Evolutionary conservation across 257 asterid genomes (phyloP).

Genomic region (Nicotiana sylvestris): DNA sequence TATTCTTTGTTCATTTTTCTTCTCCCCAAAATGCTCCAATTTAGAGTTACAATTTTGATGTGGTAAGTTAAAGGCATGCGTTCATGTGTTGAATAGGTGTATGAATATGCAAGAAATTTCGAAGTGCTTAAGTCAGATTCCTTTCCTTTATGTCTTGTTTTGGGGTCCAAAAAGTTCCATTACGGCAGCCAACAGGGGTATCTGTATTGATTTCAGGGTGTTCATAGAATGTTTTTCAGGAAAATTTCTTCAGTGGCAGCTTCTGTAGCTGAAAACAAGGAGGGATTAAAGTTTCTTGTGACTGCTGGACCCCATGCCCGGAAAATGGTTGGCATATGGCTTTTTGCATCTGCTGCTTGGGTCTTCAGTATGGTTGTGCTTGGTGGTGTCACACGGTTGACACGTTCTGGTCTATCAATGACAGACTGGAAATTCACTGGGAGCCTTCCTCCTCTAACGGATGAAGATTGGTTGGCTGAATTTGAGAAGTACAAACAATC

Average conservation of each 20-base stretch:
- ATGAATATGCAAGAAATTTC: background rate
- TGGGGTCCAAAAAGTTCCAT: background rate
- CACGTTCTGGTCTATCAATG: constrained; percentile 97
- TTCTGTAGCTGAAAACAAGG: constrained; percentile 32
- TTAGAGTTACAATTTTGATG: no score
- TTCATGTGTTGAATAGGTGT: background rate
- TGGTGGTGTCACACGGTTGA: constrained; percentile 87
- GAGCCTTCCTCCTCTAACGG: constrained; percentile 79
- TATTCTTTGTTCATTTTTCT: background rate
- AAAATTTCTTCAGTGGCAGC: constrained; percentile 52
- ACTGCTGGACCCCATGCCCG: constrained; percentile 84
- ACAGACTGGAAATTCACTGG: constrained; percentile 98
- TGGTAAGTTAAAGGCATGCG: no score
- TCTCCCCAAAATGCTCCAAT: background rate
- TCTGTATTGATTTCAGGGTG: constrained; percentile 37
- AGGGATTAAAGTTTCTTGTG: constrained; percentile 64
- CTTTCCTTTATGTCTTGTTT: background rate
- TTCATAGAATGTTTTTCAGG: constrained; percentile 32
- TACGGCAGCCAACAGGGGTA: background rate
- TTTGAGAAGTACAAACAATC: constrained; percentile 91
- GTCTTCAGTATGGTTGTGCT: constrained; percentile 95
- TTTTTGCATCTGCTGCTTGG: constrained; percentile 90
- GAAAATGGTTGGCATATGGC: constrained; percentile 88
- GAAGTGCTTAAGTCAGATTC: background rate
- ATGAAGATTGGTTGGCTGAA: constrained; percentile 77